Percentiles rank a stretch among this genome's conserved stretches.
Evolutionary conservation across 352 stramenopile genomes (phyloP).

Genomic region (Aphanomyces invadans): DNA sequence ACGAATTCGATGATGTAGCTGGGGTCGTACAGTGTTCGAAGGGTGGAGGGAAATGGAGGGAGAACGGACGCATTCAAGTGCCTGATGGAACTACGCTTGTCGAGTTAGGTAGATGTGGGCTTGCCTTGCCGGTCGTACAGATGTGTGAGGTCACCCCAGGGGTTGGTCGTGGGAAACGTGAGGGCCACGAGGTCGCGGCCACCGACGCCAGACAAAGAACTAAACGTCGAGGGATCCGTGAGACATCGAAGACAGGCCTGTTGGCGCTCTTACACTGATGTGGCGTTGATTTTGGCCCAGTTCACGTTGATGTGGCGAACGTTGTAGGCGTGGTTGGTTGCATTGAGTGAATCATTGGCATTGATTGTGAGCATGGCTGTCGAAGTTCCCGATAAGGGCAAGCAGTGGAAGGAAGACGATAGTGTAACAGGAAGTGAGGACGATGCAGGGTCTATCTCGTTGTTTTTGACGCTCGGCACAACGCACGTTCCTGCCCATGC

Average conservation of each 20-base stretch:
- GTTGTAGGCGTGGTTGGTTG: not conserved
- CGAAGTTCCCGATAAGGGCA: not conserved
- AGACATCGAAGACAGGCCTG: not conserved
- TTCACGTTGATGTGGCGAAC: not conserved
- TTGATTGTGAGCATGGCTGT: not conserved
- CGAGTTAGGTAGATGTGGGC: not conserved
- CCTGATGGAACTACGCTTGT: constrained; percentile 3
- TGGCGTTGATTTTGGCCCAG: not conserved
- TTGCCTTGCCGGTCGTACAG: not conserved
- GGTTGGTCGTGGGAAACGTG: not conserved
- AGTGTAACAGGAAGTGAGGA: not conserved
- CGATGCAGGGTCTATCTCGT: not conserved
- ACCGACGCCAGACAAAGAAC: not conserved
- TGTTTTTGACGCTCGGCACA: not conserved
- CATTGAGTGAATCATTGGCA: not conserved
- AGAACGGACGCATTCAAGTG: not conserved
- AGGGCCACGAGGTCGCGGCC: not conserved
- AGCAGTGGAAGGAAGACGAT: not conserved
- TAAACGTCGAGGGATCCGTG: too few species aligned
- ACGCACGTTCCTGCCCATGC: not conserved
- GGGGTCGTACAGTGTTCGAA: not conserved
- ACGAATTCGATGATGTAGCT: too few species aligned
- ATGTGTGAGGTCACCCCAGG: not conserved
- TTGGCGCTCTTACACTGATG: not conserved
- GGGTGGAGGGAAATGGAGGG: not conserved